Conservation (phyloP, 495 filamentous ascomycete species). For the Pseudomonodictys pantanalensis region DNA sequence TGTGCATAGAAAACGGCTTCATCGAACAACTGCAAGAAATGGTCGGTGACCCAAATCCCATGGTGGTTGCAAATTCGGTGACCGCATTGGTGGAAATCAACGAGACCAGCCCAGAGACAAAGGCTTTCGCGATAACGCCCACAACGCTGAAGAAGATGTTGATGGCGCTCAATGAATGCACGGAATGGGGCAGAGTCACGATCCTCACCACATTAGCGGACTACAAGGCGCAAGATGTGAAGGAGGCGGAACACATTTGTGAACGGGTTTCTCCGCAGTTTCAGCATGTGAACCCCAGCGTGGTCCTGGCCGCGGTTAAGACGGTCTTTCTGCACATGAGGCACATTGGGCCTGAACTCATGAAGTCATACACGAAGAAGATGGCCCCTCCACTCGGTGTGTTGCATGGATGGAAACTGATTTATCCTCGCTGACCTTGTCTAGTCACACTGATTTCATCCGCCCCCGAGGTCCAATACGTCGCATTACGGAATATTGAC, state of each 20-base stretch:
- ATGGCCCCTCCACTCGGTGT: conserved; percentile 95
- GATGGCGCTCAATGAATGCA: conserved; percentile 97
- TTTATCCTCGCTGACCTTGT: conserved; percentile 17
- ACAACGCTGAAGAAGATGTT: conserved; percentile 87
- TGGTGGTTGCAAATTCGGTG: conserved; percentile 97
- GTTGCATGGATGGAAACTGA: conserved; percentile 18
- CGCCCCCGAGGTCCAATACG: conserved; percentile 95
- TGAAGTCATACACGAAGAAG: conserved; percentile 85
- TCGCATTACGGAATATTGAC: conserved; percentile 93
- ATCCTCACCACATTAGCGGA: conserved; percentile 88
- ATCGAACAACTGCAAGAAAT: conserved; percentile 93
- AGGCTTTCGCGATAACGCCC: conserved; percentile 75
- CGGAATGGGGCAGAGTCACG: conserved; percentile 97
- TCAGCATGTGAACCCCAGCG: conserved; percentile 96
- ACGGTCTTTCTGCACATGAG: conserved; percentile 97
- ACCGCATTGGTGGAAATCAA: conserved; percentile 89
- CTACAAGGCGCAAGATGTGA: conserved; percentile 79
- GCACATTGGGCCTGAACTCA: conserved; percentile 70
- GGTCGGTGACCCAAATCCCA: conserved; percentile 96
- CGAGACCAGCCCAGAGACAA: conserved; percentile 86
- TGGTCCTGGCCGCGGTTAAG: conserved; percentile 95
- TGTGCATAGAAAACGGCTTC: conserved; percentile 97
- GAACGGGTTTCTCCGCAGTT: conserved; percentile 95
- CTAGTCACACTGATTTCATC: conserved; percentile 93
- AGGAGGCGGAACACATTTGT: conserved; percentile 98